Evolutionary conservation across 495 filamentous ascomycete genomes (phyloP), one percentile per base, ranked within the genome.

Genomic region (Neurospora tetrasperma): DNA sequence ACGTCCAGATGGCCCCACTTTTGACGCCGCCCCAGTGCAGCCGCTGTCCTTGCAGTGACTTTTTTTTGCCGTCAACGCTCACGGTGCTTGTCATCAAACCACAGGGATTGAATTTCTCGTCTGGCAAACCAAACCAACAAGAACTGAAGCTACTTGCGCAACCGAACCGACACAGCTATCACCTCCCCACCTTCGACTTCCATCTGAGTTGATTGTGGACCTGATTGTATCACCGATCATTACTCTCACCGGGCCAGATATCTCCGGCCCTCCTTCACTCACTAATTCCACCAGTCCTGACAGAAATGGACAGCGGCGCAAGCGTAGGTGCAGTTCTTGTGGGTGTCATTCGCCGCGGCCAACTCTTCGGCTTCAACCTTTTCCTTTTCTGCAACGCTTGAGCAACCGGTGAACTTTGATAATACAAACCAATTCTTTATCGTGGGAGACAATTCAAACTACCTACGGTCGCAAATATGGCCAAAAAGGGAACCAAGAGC

Each of bases 401-500:
- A 66, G 27, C 54, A 18, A 18, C 27, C 2, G 31, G 54, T 35
- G 54, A 9, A 18, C 31, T 35, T 62, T 12, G 2, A 1, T 40
- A 72, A 73, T 11, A 73, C 68, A 70, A 27, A 75, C 40, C 68
- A 68, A 62, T 31, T 31, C 6, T 5, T 31, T 16, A 18, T 31
- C 54, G 31, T 66, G 3, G 1, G 27, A 9, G 54, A 27, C 23
- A 62, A 35, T 31, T 12, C 14, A 10, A 1, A 66, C 8, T 23
- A 43, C 35, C 8, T 23, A 43, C 35, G n/a, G 69, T 54, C 46
- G 70, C 18, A 74, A 80, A 42, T 66, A 84, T 83, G 82, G 78
- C 59, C 43, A 87, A 88, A 75, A 86, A 86, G 73, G 82, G 82
- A 48, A 85, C 85, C n/a, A 84, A 84, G 76, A 82, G 80, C 73